These are phyloP conservation scores for Malania oleifera DNA, from an alignment of 164 flowering plant genomes.

Conservation along the genomic window DNA sequence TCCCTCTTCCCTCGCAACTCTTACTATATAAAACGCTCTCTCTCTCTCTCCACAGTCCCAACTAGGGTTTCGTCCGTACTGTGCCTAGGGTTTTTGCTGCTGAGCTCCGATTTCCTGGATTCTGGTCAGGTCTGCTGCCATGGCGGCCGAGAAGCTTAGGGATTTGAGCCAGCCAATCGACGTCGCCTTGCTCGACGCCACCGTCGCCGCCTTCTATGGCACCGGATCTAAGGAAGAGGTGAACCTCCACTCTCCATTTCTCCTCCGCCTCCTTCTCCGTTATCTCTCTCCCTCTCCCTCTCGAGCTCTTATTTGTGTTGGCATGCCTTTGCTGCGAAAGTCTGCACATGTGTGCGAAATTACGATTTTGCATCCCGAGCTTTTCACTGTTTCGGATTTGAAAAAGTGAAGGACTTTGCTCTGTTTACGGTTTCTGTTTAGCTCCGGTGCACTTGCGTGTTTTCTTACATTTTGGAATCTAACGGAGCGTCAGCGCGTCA, in stretches of 20 bases:
- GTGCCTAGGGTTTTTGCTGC: constrained; percentile 26
- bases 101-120: not conserved
- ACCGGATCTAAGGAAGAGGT: constrained; percentile 99
- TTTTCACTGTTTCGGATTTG: no score
- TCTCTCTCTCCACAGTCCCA: not conserved
- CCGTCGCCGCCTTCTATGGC: constrained; percentile 94
- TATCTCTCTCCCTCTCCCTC: no score
- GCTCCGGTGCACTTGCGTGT: constrained; percentile 1
- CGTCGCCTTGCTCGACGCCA: constrained; percentile 87
- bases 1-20: no score
- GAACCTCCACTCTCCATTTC: not conserved
- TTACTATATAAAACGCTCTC: no score
- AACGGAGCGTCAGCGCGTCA: not conserved
- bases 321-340: no score
- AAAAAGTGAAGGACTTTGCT: no score
- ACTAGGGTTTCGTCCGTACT: constrained; percentile 22
- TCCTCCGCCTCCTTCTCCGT: no score
- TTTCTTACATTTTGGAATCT: no score
- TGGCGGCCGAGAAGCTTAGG: constrained; percentile 92
- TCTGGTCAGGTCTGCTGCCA: constrained; percentile 13
- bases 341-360: no score
- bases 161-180: constrained; percentile 94
- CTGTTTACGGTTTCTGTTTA: not conserved
- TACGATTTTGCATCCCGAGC: no score
- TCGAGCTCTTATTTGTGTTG: no score